A percentile compares a stretch with the other conserved stretches of the same genome.
Evolutionary conservation across 225 moss, liverwort and hornwort genomes (phyloP).

Genomic region (Thuidium tamariscinum): DNA sequence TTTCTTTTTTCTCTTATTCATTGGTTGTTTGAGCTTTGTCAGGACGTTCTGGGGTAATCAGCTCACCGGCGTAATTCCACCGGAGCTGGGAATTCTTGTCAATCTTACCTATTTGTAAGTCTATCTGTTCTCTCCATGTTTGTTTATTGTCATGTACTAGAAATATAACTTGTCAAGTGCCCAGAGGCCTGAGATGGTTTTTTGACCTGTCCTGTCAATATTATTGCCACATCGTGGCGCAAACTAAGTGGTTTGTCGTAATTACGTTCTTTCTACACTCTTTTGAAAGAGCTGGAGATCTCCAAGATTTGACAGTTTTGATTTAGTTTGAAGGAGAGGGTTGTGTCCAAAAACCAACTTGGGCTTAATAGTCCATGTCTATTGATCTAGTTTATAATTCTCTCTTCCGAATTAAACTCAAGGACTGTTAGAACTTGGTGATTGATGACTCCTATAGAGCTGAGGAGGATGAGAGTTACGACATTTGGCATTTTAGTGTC

Average conservation of each 20-base stretch:
- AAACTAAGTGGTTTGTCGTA: neutral
- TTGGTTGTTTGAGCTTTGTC: neutral
- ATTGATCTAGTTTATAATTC: too few relatives aligned
- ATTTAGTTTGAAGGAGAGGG: too few relatives aligned
- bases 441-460: neutral
- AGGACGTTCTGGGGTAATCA: constrained; percentile 27
- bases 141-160: neutral
- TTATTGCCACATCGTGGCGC: neutral
- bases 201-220: neutral
- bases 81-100: constrained; percentile 7
- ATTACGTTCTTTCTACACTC: too few relatives aligned
- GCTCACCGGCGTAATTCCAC: constrained; percentile 12
- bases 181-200: neutral
- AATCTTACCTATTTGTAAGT: constrained; percentile 35
- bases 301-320: too few relatives aligned
- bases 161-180: neutral
- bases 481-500: neutral
- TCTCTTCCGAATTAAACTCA: too few relatives aligned
- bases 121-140: neutral
- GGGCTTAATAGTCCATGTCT: too few relatives aligned
- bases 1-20: neutral
- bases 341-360: too few relatives aligned
- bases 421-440: neutral
- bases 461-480: neutral
- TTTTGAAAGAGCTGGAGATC: too few relatives aligned